These are phyloP conservation scores for Gossypium aridum DNA, from an alignment of 441 rosid species.

Conservation along the genomic window DNA sequence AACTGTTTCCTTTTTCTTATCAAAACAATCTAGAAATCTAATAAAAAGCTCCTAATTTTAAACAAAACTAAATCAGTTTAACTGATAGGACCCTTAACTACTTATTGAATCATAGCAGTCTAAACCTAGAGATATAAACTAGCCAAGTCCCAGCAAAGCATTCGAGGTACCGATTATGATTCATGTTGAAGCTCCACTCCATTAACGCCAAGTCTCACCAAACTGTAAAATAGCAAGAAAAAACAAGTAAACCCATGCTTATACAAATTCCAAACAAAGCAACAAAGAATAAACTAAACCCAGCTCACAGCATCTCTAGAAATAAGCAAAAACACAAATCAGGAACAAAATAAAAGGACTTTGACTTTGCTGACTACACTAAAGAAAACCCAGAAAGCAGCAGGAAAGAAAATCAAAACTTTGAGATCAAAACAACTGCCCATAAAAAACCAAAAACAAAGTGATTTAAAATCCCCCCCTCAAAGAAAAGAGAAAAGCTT, in stretches of 20 bases:
- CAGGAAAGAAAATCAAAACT: conserved; percentile 7
- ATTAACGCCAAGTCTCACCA: conserved; percentile 31
- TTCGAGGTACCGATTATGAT: conserved; percentile 31
- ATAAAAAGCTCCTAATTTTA: conserved; percentile 8
- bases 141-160: conserved; percentile 24
- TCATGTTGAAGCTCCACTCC: conserved; percentile 45
- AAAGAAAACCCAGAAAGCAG: conserved; percentile 20
- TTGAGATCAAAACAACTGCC: conserved; percentile 11
- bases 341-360: background rate
- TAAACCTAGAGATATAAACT: conserved; percentile 24
- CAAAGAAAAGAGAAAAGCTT: conserved; percentile 1
- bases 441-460: background rate
- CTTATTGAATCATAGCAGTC: conserved; percentile 17
- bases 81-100: conserved; percentile 5
- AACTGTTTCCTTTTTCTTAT: background rate
- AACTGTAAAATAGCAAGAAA: conserved; percentile 25
- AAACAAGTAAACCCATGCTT: conserved; percentile 3
- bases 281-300: conserved; percentile 12
- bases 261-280: conserved; percentile 11
- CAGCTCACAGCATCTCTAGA: conserved; percentile 6
- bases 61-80: background rate
- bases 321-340: background rate
- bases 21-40: conserved; percentile 1
- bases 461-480: background rate
- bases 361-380: conserved; percentile 1